These are phyloP conservation scores for Kluyveromyces sp. DNA, from an alignment of 1,139 yeast genomes.

Conservation along the genomic window DNA sequence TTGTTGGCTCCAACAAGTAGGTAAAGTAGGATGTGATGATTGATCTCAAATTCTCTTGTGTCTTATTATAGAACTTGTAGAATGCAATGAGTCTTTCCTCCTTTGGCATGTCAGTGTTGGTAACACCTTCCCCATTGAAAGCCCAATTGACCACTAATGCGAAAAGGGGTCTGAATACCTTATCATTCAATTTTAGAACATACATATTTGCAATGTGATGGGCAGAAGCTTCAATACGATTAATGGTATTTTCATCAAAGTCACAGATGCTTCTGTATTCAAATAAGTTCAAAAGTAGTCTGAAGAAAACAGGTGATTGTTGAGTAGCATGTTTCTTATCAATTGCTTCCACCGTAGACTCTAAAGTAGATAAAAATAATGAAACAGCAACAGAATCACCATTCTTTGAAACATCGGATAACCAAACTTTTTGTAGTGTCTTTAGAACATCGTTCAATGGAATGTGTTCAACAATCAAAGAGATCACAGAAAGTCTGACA, in stretches of 20 bases:
- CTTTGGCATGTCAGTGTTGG: constrained; percentile 38
- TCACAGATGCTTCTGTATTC: constrained; percentile 52
- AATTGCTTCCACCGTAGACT: constrained; percentile 53
- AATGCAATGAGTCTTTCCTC: constrained; percentile 58
- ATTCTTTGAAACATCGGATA: constrained; percentile 37
- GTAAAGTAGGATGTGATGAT: constrained; percentile 85
- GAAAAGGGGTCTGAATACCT: constrained; percentile 86
- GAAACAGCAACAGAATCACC: constrained; percentile 50
- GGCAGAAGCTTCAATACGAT: constrained; percentile 72
- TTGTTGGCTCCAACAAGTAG: constrained; percentile 69
- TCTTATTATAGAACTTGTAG: constrained; percentile 76
- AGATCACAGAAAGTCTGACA: constrained; percentile 59
- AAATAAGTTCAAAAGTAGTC: constrained; percentile 62
- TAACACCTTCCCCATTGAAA: constrained; percentile 66
- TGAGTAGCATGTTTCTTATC: constrained; percentile 69
- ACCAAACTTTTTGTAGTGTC: constrained; percentile 59
- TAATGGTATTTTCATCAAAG: constrained; percentile 66
- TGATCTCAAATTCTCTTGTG: constrained; percentile 77
- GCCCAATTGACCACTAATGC: constrained; percentile 92
- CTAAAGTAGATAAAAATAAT: constrained; percentile 58
- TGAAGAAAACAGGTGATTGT: constrained; percentile 64
- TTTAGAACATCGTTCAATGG: constrained; percentile 58
- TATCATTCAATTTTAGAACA: constrained; percentile 89
- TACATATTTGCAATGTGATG: constrained; percentile 66
- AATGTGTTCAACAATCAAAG: constrained; percentile 57